Percentiles rank a stretch among this genome's conserved stretches.
phyloP scores from a whole-genome alignment of 495 filamentous ascomycete species.

The Letharia lupina region DNA sequence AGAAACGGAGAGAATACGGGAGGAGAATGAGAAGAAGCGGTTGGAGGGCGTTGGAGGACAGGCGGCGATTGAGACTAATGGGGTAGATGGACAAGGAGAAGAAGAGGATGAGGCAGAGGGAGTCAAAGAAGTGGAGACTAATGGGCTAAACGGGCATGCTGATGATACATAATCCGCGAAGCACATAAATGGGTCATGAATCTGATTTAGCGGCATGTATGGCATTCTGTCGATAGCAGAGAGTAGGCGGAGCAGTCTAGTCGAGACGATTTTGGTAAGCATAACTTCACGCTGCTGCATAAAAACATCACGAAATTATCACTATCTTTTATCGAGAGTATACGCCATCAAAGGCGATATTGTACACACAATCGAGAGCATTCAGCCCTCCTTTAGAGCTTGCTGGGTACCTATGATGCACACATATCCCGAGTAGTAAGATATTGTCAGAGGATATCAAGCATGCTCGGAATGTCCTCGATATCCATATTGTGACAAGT shows the following conservation, averaged over 20 bases:
- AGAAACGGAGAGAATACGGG: slow-evolving; percentile 59
- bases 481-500: neutral
- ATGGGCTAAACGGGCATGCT: slow-evolving; percentile 15
- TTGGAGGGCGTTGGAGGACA: slow-evolving; percentile 31
- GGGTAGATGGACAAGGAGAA: slow-evolving; percentile 2
- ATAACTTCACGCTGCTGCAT: neutral
- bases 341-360: neutral
- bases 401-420: neutral
- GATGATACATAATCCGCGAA: slow-evolving; percentile 1
- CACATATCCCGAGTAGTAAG: neutral
- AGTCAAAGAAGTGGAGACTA: slow-evolving; percentile 23
- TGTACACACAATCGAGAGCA: neutral
- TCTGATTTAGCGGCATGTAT: slow-evolving; percentile 17
- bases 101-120: slow-evolving; percentile 21
- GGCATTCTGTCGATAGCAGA: neutral
- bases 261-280: neutral
- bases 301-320: neutral
- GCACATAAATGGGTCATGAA: neutral
- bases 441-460: neutral
- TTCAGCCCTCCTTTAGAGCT: neutral
- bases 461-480: neutral
- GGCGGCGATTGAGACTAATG: slow-evolving; percentile 15
- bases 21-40: slow-evolving; percentile 55
- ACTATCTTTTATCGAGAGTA: neutral
- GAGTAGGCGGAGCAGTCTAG: neutral